Base-by-base conservation (phyloP, 257 asterid genomes). In the Nicotiana knightiana region DNA sequence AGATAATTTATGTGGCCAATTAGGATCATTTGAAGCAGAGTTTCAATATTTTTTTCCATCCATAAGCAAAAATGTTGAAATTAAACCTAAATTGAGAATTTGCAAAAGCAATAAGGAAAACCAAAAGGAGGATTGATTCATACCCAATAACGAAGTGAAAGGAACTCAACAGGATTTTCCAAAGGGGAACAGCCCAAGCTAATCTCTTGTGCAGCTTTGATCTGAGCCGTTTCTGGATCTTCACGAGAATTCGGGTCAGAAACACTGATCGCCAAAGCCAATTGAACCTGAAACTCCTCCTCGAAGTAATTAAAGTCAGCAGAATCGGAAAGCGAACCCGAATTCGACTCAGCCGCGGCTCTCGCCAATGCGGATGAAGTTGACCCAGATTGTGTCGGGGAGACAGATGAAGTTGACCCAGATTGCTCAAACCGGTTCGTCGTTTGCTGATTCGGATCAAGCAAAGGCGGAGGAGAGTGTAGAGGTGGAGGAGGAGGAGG, bases 211-310 rank as follows among this genome's bases (percentile, higher is more conserved):
- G 94, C 98, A 39, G 91, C 94, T 83, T 92, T 85, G 87, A 96
- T 93, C 88, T 94, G 98, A 8, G 98, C 96, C 6, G 92, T 90
- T 85, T 94, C 97, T 59, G 94, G 88, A 91, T 96, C 98, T 88
- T 91, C 96, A 86, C 70, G 86, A 30, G 88, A 83, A 85, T 85
- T 90, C 71, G 89, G 88, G 92, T 94, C 98, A 76, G 99, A 96
- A 24, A 90, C 98, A 88, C 99, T 96, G 86, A 96, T 94, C 82
- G 98, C 99, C 87, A 96, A 83, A 80, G 98, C 99, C 92, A 96
- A 86, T 84, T 96, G 98, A 84, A 96, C 92, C 88, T 96, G 97
- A 84, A 93, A 96, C 88, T 96, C 99, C 97, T 96, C 99, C 90
- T 96, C 98, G 59, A 94, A 85, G 91, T 88, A 93, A 88, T 87